phyloP scores from a whole-genome alignment of 2,329 filamentous ascomycete genomes.

The Rutstroemia sp. region DNA sequence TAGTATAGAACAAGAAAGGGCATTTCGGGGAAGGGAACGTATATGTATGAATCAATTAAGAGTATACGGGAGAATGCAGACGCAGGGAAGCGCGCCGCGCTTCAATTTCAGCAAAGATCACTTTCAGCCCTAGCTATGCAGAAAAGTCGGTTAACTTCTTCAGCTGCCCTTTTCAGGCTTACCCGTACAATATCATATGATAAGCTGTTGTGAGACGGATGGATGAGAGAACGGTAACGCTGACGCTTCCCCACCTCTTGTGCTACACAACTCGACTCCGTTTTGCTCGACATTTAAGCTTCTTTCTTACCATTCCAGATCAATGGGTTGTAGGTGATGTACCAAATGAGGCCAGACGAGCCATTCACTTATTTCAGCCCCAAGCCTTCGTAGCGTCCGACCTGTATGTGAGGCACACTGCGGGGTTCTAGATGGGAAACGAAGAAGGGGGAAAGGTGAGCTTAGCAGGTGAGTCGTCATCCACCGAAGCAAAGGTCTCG shows the following conservation, averaged over 20 bases:
- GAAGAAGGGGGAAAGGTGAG: not conserved
- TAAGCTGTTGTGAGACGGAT: not conserved
- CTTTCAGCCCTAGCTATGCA: conserved; percentile 7
- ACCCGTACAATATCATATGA: not conserved
- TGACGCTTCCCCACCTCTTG: not conserved
- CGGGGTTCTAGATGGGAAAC: not conserved
- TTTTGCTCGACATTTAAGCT: conserved; percentile 3
- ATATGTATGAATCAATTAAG: not conserved
- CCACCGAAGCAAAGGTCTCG: not conserved
- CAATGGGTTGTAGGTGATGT: not conserved
- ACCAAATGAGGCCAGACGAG: conserved; percentile 6
- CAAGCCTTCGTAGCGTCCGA: not conserved
- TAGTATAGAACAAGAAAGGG: no score
- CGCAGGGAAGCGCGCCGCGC: conserved; percentile 8
- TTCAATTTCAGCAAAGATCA: not conserved
- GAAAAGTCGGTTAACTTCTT: not conserved
- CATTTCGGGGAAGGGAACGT: no score
- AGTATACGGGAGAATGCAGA: not conserved
- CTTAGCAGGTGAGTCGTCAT: not conserved
- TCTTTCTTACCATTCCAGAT: conserved; percentile 2
- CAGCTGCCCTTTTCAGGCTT: conserved; percentile 3
- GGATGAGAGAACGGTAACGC: not conserved
- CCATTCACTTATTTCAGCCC: conserved; percentile 4
- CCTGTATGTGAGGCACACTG: not conserved
- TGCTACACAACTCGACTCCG: not conserved